These are phyloP conservation scores for Linaria vulgaris DNA, from an alignment of 257 asterid species.

Conservation along the genomic window DNA sequence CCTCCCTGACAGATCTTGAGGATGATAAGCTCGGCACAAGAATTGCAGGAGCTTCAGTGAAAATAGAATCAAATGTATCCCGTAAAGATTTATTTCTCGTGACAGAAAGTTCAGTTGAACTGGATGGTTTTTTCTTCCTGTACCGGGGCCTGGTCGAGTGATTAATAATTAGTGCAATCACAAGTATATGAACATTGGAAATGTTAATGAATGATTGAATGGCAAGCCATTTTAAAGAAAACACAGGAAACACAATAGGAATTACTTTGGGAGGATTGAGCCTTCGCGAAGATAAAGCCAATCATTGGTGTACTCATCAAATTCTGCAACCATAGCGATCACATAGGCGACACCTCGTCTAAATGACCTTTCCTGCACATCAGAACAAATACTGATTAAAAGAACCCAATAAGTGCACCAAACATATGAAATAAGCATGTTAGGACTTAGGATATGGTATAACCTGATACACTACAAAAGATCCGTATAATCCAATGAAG, in stretches of 20 bases:
- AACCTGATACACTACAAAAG: slow-evolving; percentile 89
- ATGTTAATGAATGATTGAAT: too few species aligned
- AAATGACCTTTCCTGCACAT: slow-evolving; percentile 77
- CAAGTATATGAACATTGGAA: background rate
- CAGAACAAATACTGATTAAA: slow-evolving; percentile 2
- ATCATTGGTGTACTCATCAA: slow-evolving; percentile 94
- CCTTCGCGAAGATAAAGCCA: slow-evolving; percentile 97
- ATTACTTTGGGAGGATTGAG: slow-evolving; percentile 86
- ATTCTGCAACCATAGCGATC: slow-evolving; percentile 92
- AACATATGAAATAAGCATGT: background rate
- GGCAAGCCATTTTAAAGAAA: background rate
- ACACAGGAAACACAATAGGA: background rate
- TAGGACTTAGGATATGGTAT: slow-evolving; percentile 10
- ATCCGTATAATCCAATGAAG: slow-evolving; percentile 83
- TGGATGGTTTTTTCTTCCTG: slow-evolving; percentile 50
- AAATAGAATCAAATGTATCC: slow-evolving; percentile 38
- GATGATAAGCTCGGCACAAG: slow-evolving; percentile 68
- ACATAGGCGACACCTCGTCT: slow-evolving; percentile 72
- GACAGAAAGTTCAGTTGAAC: slow-evolving; percentile 52
- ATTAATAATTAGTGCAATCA: slow-evolving; percentile 26
- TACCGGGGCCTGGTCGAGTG: slow-evolving; percentile 71
- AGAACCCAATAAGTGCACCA: background rate
- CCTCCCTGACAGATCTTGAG: slow-evolving; percentile 86
- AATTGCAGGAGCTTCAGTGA: slow-evolving; percentile 58
- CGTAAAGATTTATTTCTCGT: slow-evolving; percentile 42